Percentiles rank a stretch among this genome's conserved stretches.
Evolutionary conservation across 2,329 filamentous ascomycete genomes (phyloP).

Genomic region (Fusarium circinatum): DNA sequence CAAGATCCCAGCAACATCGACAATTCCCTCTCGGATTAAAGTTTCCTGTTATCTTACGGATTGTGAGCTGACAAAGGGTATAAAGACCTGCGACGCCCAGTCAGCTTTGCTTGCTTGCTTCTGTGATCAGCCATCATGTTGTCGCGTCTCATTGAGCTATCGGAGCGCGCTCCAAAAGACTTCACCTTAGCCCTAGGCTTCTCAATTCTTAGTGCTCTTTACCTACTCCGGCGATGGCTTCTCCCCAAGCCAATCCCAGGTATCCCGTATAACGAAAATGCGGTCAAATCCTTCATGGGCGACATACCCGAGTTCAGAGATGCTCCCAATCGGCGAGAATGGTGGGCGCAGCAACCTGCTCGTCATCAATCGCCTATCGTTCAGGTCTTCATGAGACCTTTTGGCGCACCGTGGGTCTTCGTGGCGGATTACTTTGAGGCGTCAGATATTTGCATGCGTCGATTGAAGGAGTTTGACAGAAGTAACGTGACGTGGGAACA

Average conservation of each 20-base stretch:
- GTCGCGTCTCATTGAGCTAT: not conserved
- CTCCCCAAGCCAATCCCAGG: constrained; percentile 29
- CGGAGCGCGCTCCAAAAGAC: not conserved
- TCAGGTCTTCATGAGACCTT: constrained; percentile 30
- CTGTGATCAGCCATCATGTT: not conserved
- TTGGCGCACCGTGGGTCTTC: constrained; percentile 21
- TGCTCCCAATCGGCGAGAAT: constrained; percentile 8
- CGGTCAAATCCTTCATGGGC: constrained; percentile 23
- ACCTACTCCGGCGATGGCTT: not conserved
- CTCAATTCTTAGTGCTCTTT: not conserved
- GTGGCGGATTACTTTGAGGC: constrained; percentile 30
- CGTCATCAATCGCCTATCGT: constrained; percentile 22
- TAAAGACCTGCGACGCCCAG: not conserved
- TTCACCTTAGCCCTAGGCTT: not conserved
- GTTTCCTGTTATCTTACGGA: accelerated
- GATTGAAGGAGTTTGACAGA: constrained; percentile 32
- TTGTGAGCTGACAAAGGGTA: not conserved
- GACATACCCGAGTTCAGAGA: constrained; percentile 20
- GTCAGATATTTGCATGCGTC: constrained; percentile 26
- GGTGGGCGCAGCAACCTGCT: constrained; percentile 15
- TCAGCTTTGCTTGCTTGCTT: accelerated
- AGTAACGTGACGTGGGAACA: not conserved
- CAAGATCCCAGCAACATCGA: not conserved
- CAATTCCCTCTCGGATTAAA: not conserved
- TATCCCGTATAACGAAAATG: constrained; percentile 24